Base-by-base conservation (phyloP, 768 basidiomycete genomes). In the Agrocybe praecox region DNA sequence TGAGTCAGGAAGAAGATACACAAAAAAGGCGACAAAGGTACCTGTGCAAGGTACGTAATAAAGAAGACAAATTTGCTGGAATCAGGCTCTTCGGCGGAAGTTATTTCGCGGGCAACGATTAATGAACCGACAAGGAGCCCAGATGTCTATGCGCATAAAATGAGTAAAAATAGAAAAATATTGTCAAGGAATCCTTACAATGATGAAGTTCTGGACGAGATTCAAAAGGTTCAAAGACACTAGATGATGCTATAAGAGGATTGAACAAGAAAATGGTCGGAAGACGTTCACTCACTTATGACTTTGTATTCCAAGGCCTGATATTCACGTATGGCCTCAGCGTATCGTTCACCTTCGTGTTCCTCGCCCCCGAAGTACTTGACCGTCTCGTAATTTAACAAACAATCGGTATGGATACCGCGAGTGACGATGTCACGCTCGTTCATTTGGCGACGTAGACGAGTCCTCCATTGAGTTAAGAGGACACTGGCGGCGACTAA, bases 321-420 rank as follows among this genome's bases (percentile, higher is more conserved):
- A 63, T 93, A 94, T 52, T 87, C 79, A 15, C 77, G 69, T 58
- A 96, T 80, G 2, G 93, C 90, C 14, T 87, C 80, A 11, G 75
- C 69, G 65, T 93, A 94, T 26, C 94, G 80, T 43, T 78, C 77
- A 17, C 80, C 81, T 67, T 96, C 94, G 63, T 93, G 85, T 21
- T 83, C 79, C 70, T 96, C 94, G 15, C 92, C 89, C n/a, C 85
- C 86, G 67, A 94, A 95, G 68, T 92, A 92, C 70, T 92, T 95
- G 63, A 94, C 88, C 5, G 92, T 93, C 69, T 90, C 89, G 58
- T 90, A 91, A 66, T 90, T 90, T 50, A 92, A 80, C 24, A 93
- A 72, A 62, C 85, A 86, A 64, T 94, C 92, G 5, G 90, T 88
- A 61, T 92, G 88, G 51, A 94, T 94, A 9, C 89, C 90, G 36